Base-by-base conservation (phyloP, 2,329 filamentous ascomycete species). In the Lecanoromycetidae sp. region DNA sequence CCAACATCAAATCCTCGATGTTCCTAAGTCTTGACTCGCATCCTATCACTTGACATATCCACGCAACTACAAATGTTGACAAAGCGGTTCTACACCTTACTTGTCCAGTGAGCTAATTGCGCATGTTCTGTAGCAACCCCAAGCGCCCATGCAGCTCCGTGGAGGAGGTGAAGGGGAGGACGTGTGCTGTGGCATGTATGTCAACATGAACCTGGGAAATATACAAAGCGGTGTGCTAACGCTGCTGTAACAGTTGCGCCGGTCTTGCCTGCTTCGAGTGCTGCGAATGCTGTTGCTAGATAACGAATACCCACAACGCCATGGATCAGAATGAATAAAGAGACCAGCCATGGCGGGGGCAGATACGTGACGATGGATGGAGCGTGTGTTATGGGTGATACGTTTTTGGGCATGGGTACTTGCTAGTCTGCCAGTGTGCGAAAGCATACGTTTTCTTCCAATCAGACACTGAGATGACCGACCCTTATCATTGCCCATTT, bases 261-360 rank as follows among this genome's bases (percentile, higher is more conserved):
- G 55, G 54, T 2, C 51, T 56, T 37, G 42, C 51, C 9, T 56
- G 55, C 55, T 56, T 56, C 35, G 54, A 56, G 36, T 56, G 54
- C 41, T 53, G 54, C 51, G 49, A 53, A 34, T 54, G 54, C 44
- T 56, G 54, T 50, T 56, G 54, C 37, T 55, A 54, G 30, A 33
- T 4, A 17, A 15, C 19, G 8, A 13, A 33, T 6, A n/a, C 30
- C 26, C 26, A 19, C 8, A n/a, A n/a, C 13, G 30, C 13, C n/a
- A 33, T 33, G 30, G n/a, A 10, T 13, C 19, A 17, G 30, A 33
- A n/a, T n/a, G 30, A 17, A 3, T 33, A 33, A 33, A 33, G 9
- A 33, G 30, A 33, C 30, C 19, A 6, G n/a, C 12, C 19, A 13
- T 17, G 19, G 19, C 9, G 5, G 2, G 30, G 30, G 30, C 13